These are phyloP conservation scores for Saussurea involucrata DNA, from an alignment of 129 eudicot genomes.

Conservation along the genomic window DNA sequence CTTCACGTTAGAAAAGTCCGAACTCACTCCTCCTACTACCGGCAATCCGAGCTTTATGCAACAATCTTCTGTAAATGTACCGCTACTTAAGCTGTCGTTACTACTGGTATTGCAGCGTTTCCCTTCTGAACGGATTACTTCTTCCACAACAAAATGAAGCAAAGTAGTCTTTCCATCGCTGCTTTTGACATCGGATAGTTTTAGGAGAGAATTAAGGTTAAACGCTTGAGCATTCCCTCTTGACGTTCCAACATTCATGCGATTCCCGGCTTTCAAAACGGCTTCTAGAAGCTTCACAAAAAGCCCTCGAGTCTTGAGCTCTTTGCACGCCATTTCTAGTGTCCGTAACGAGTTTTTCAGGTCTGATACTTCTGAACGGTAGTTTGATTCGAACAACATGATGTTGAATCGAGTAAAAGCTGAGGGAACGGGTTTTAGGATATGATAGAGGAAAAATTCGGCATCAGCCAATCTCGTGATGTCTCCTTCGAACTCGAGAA, in stretches of 20 bases:
- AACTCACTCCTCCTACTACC: conserved; percentile 77
- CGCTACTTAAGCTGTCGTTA: conserved; percentile 22
- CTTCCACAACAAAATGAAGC: conserved; percentile 83
- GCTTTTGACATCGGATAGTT: conserved; percentile 79
- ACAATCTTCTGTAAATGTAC: conserved; percentile 30
- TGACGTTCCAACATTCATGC: conserved; percentile 76
- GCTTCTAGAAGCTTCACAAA: conserved; percentile 88
- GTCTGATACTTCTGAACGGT: conserved; percentile 41
- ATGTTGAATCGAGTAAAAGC: conserved; percentile 62
- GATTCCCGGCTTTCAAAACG: conserved; percentile 74
- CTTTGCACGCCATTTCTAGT: conserved; percentile 65
- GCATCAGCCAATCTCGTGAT: conserved; percentile 64
- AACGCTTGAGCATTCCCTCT: conserved; percentile 89
- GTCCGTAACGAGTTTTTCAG: conserved; percentile 42
- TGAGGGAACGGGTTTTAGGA: conserved; percentile 70
- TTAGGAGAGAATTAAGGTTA: conserved; percentile 58
- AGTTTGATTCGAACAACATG: conserved; percentile 62
- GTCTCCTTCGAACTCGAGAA: conserved; percentile 56
- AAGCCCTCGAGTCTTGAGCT: conserved; percentile 62
- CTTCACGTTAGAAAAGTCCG: conserved; percentile 61
- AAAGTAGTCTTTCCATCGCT: conserved; percentile 72
- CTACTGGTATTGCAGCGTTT: conserved; percentile 57
- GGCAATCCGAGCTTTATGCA: conserved; percentile 72
- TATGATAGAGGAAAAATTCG: conserved; percentile 67
- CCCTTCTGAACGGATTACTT: conserved; percentile 77